phyloP scores from a whole-genome alignment of 1,139 yeast genomes.

The Yamadazyma dendronema region DNA sequence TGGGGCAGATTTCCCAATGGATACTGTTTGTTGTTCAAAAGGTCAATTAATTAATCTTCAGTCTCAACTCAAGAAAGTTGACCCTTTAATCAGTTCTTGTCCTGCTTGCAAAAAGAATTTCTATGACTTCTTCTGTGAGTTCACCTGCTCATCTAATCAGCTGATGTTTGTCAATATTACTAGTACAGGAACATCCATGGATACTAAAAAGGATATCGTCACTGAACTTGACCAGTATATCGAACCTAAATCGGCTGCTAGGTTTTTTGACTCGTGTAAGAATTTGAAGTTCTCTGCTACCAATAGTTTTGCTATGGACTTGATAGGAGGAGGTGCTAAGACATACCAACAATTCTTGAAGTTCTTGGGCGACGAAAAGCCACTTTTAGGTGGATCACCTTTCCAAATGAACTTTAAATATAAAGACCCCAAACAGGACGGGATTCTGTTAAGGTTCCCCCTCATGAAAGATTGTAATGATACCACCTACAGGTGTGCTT shows the following conservation, averaged over 20 bases:
- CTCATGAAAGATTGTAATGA: conserved; percentile 59
- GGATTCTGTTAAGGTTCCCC: conserved; percentile 26
- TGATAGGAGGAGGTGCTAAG: conserved; percentile 94
- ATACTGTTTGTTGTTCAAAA: conserved; percentile 39
- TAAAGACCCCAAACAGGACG: conserved; percentile 24
- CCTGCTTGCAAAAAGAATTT: conserved; percentile 93
- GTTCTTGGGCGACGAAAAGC: conserved; percentile 92
- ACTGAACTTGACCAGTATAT: conserved; percentile 68
- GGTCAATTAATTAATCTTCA: conserved; percentile 35
- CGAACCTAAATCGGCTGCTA: conserved; percentile 56
- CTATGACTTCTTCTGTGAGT: conserved; percentile 79
- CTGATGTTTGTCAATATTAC: conserved; percentile 70
- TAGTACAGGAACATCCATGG: conserved; percentile 47
- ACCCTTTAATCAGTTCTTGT: conserved; percentile 81
- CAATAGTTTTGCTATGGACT: conserved; percentile 94
- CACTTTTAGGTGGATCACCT: conserved; percentile 90
- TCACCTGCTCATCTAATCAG: conserved; percentile 89
- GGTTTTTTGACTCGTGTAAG: conserved; percentile 80
- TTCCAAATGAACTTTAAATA: conserved; percentile 83
- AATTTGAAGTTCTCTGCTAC: conserved; percentile 91
- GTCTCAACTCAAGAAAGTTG: conserved; percentile 67
- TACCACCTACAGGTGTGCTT: conserved; percentile 72
- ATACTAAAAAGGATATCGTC: conserved; percentile 59
- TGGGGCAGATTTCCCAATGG: conserved; percentile 59
- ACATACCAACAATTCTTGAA: conserved; percentile 71